Evolutionary conservation across 805 yeast species (phyloP), one percentile per base, ranked within the genome.

Genomic region (Yamadazyma nakazawae): DNA sequence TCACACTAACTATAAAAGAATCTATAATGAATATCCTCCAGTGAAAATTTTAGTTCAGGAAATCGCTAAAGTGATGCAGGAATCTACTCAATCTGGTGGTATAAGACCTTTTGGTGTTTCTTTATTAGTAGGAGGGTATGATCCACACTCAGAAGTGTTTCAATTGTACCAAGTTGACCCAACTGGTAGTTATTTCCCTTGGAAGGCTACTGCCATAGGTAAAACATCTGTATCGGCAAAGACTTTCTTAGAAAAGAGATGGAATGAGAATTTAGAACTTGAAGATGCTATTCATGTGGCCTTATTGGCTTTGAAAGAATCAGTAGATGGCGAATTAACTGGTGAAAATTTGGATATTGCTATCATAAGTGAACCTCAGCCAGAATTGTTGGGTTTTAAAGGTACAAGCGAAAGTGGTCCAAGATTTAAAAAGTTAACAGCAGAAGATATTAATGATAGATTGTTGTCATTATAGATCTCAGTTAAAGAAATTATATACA

Each of bases 161-260:
- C 87, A 87, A 62, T 75, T 94, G 50, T 94, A 94, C 67, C 99
- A 94, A 70, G 96, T 94, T 40, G 99, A 94, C 70, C 99, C 99
- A 4, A 86, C 96, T 3, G 99, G 99, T 9, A 83, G 97, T 35
- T 94, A 85, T 66, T 94, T 88, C 78, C 98, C 99, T 9, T 94
- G 99, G 99, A 94, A 92, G 69, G 99, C 99, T 34, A 92, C 99
- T 3, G 98, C 99, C 19, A 94, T 94, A 58, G 99, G 99, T 54
- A 91, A 90, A 63, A 96, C 97, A 21, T 84, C 97, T 3, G 82
- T 82, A 37, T 88, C 96, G n/a, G 99, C 98, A 31, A 94, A 95
- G 74, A 92, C 98, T 1, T 94, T 94, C 59, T 72, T 94, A 62
- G 99, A 94, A 67, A 94, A 94, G 72, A 84, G 99, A 70, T 94